Conservation (phyloP, 106 monocot species). For the Triglochin maritima region DNA sequence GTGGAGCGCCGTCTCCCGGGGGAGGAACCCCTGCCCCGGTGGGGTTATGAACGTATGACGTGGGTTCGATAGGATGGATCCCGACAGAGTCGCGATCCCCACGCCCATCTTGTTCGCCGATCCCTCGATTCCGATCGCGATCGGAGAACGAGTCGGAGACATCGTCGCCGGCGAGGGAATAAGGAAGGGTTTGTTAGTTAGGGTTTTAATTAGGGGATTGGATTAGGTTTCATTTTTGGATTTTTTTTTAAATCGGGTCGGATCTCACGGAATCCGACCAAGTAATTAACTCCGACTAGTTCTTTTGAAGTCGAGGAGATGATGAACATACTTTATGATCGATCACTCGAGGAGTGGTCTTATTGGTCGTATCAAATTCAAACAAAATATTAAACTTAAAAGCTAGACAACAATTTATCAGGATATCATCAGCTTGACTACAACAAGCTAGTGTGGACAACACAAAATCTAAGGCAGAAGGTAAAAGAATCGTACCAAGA, state of each 20-base stretch:
- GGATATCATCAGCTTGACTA: background rate
- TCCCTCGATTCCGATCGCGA: conserved; percentile 75
- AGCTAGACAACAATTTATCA: background rate
- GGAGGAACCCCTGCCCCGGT: conserved; percentile 98
- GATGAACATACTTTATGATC: too few relatives aligned
- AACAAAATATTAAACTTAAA: background rate
- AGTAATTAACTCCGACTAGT: too few relatives aligned
- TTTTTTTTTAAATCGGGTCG: too few relatives aligned
- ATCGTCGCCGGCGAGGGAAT: background rate
- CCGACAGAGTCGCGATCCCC: conserved; percentile 56
- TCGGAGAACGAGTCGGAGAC: conserved; percentile 6
- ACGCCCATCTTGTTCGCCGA: conserved; percentile 99
- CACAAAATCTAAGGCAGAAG: background rate
- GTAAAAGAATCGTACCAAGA: conserved; percentile 36
- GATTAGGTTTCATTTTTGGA: too few relatives aligned
- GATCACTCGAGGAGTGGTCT: too few relatives aligned
- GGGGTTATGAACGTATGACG: conserved; percentile 97
- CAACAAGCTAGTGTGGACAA: background rate
- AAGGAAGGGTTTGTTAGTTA: too few relatives aligned
- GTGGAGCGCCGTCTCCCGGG: conserved; percentile 92
- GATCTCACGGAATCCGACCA: too few relatives aligned
- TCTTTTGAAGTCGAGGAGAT: too few relatives aligned
- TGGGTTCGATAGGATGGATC: conserved; percentile 76
- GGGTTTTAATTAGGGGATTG: too few relatives aligned
- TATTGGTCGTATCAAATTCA: too few relatives aligned